A percentile compares a stretch with the other conserved stretches of the same genome.
These are phyloP conservation scores for Rhizophora mangle DNA, from an alignment of 345 rosid species.

Conservation along the genomic window DNA sequence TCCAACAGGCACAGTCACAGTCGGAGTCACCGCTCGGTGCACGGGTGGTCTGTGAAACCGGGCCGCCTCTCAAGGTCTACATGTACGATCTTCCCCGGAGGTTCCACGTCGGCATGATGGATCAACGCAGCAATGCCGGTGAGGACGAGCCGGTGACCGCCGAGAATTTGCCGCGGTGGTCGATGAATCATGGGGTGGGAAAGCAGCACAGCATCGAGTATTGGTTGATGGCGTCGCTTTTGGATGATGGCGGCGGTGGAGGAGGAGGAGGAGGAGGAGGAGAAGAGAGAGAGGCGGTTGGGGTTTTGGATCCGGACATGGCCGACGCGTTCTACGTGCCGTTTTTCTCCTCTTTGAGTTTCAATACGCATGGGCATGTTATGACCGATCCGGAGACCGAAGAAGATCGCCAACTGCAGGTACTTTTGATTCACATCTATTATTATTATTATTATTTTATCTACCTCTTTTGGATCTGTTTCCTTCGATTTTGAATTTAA, in stretches of 20 bases:
- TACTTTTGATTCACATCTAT: slow-evolving; percentile 13
- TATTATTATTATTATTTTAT: background rate
- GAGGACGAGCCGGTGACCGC: slow-evolving; percentile 53
- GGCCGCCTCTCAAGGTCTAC: slow-evolving; percentile 58
- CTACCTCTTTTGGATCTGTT: background rate
- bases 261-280: slow-evolving; percentile 4
- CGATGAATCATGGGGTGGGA: slow-evolving; percentile 51
- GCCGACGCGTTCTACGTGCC: slow-evolving; percentile 91
- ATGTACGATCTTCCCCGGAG: slow-evolving; percentile 91
- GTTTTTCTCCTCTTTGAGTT: slow-evolving; percentile 87
- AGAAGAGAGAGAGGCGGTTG: slow-evolving; percentile 55
- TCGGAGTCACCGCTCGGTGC: slow-evolving; percentile 17
- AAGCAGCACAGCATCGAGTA: slow-evolving; percentile 93
- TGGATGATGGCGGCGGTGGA: slow-evolving; percentile 31
- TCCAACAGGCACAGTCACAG: slow-evolving; percentile 22
- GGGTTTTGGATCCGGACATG: slow-evolving; percentile 90
- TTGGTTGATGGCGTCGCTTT: slow-evolving; percentile 91
- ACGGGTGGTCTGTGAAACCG: slow-evolving; percentile 23
- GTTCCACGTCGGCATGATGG: slow-evolving; percentile 79
- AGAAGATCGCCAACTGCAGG: slow-evolving; percentile 86
- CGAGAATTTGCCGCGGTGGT: slow-evolving; percentile 69
- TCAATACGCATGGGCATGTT: slow-evolving; percentile 76
- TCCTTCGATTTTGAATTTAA: background rate
- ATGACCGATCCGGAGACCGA: slow-evolving; percentile 98
- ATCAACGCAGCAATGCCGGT: slow-evolving; percentile 25